A percentile compares a stretch with the other conserved stretches of the same genome.
These are phyloP conservation scores for Eudorina sp. DNA, from an alignment of 139 green algal genomes.

Conservation along the genomic window DNA sequence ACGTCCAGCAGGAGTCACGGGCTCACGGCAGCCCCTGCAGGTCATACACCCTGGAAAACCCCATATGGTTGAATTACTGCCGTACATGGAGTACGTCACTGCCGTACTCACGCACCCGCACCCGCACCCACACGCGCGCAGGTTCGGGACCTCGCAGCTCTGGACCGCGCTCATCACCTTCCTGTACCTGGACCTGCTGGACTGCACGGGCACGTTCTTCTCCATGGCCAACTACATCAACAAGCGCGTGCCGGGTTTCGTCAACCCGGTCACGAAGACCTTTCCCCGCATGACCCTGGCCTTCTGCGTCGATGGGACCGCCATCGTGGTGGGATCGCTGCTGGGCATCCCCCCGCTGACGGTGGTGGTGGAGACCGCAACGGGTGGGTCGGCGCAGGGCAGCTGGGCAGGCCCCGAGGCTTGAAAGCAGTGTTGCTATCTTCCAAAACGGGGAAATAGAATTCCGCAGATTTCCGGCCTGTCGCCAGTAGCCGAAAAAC, in stretches of 20 bases:
- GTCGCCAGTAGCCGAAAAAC: too few relatives aligned
- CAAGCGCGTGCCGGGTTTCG: conserved; percentile 75
- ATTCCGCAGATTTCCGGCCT: too few relatives aligned
- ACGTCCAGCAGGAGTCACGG: too few relatives aligned
- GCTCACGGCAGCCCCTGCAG: too few relatives aligned
- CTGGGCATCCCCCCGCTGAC: conserved; percentile 63
- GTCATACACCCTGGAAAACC: too few relatives aligned
- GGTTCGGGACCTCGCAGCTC: conserved; percentile 46
- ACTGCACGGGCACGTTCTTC: conserved; percentile 79
- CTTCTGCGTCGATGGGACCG: conserved; percentile 57
- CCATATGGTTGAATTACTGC: too few relatives aligned
- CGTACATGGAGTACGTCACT: too few relatives aligned
- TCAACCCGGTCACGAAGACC: conserved; percentile 61
- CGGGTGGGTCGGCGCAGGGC: conserved; percentile 60
- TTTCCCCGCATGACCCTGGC: conserved; percentile 37
- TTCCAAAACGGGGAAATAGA: too few relatives aligned
- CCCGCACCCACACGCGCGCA: too few relatives aligned
- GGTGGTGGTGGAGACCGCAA: conserved; percentile 76
- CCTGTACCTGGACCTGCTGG: conserved; percentile 87
- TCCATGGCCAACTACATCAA: conserved; percentile 84
- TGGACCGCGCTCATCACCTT: conserved; percentile 86
- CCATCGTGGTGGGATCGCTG: conserved; percentile 52
- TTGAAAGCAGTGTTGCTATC: too few relatives aligned
- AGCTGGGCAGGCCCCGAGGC: too few relatives aligned
- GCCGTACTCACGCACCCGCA: too few relatives aligned